Evolutionary conservation across 805 yeast species (phyloP).

Genomic region (Metschnikowia corniflorae): DNA sequence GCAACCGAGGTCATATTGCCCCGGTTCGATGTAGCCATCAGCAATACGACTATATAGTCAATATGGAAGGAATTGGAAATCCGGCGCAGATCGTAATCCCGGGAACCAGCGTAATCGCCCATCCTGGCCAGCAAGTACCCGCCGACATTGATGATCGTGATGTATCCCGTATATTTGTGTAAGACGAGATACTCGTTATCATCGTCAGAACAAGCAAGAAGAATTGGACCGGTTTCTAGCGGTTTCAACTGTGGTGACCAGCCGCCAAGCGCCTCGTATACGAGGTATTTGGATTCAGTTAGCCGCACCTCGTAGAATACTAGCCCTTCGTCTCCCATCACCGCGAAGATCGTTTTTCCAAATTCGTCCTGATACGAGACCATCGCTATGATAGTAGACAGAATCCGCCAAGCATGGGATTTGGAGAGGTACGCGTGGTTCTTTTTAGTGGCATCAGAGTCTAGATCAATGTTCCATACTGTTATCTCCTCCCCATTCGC

Average conservation of each 20-base stretch:
- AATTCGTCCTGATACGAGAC: too few species aligned
- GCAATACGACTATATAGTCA: slow-evolving; percentile 13
- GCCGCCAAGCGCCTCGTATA: background rate
- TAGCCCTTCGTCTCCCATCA: background rate
- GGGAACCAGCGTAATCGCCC: background rate
- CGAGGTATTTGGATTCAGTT: background rate
- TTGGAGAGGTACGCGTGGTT: background rate
- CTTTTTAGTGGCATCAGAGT: background rate
- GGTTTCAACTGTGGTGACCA: slow-evolving; percentile 3
- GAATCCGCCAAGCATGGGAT: background rate
- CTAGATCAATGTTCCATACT: slow-evolving; percentile 1
- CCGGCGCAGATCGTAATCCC: background rate
- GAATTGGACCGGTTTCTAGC: slow-evolving; percentile 7
- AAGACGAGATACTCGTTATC: slow-evolving; percentile 1
- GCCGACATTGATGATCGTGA: slow-evolving; percentile 8
- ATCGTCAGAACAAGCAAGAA: background rate
- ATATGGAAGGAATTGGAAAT: slow-evolving; percentile 9
- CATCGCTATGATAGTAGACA: background rate
- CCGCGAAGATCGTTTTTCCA: background rate
- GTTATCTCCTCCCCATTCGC: slow-evolving; percentile 1
- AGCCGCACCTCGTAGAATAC: slow-evolving; percentile 1
- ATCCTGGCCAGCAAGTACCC: background rate
- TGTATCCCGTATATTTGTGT: slow-evolving; percentile 8
- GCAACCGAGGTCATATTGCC: slow-evolving; percentile 18
- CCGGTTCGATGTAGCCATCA: slow-evolving; percentile 6